phyloP scores from a whole-genome alignment of 768 basidiomycete genomes.

The Mycena kentingensis region DNA sequence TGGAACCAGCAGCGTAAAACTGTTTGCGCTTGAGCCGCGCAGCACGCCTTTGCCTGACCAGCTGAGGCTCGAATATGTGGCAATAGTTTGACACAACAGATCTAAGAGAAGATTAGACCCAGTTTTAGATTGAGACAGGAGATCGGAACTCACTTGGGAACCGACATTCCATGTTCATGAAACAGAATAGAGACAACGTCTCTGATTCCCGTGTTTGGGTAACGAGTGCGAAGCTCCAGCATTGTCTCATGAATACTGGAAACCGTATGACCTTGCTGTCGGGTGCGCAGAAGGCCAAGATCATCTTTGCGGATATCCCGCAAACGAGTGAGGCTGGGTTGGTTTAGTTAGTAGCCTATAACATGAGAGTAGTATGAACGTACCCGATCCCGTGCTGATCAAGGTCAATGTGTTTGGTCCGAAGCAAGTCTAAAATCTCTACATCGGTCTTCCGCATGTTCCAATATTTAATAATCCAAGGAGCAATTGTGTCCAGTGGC shows the following conservation, averaged over 20 bases:
- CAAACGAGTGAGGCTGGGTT: constrained; percentile 16
- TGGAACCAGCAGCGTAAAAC: too few species aligned
- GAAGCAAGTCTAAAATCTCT: constrained; percentile 26
- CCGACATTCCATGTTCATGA: constrained; percentile 27
- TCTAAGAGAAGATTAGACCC: too few species aligned
- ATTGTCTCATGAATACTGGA: constrained; percentile 26
- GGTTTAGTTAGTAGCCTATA: background rate
- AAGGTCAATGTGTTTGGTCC: constrained; percentile 25
- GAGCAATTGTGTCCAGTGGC: constrained; percentile 7
- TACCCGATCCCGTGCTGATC: constrained; percentile 28
- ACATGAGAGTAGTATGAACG: background rate
- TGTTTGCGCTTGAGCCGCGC: too few species aligned
- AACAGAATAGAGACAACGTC: constrained; percentile 28
- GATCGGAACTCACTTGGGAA: constrained; percentile 25
- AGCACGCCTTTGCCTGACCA: too few species aligned
- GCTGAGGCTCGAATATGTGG: too few species aligned
- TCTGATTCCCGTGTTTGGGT: constrained; percentile 30
- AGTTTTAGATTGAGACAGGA: too few species aligned
- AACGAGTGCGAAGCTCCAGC: constrained; percentile 19
- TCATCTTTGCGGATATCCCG: constrained; percentile 14
- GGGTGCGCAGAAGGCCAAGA: constrained; percentile 24
- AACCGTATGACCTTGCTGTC: constrained; percentile 24
- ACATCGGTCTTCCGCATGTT: constrained; percentile 27
- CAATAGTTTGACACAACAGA: too few species aligned
- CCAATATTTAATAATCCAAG: constrained; percentile 23